Evolutionary conservation across 2,329 filamentous ascomycete species (phyloP).

Genomic region (Verticillium longisporum): DNA sequence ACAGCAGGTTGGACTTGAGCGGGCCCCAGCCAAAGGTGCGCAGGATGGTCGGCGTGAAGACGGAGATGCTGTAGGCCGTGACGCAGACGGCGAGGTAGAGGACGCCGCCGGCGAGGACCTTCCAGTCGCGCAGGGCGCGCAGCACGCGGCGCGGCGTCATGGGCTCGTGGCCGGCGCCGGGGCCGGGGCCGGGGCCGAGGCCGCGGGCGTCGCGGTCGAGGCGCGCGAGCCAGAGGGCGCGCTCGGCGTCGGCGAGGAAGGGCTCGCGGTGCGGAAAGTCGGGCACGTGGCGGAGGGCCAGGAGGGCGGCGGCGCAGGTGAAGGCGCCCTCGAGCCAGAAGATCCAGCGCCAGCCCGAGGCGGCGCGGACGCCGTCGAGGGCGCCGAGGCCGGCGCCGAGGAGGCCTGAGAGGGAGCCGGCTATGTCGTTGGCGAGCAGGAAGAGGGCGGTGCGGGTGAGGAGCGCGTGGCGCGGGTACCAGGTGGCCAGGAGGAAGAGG

Average conservation of each 20-base stretch:
- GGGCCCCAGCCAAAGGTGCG: slow-evolving; percentile 22
- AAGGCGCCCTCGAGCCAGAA: slow-evolving; percentile 14
- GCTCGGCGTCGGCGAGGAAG: slow-evolving; percentile 12
- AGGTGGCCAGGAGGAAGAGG: slow-evolving; percentile 24
- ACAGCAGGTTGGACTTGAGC: slow-evolving; percentile 22
- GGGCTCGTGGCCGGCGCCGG: slow-evolving; percentile 10
- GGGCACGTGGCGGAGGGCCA: slow-evolving; percentile 11
- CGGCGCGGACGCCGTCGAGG: slow-evolving; percentile 12
- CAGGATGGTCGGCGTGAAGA: slow-evolving; percentile 26
- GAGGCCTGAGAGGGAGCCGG: slow-evolving; percentile 15
- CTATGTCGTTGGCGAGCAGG: slow-evolving; percentile 17
- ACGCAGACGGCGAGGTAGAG: slow-evolving; percentile 19
- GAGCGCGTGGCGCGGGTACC: slow-evolving; percentile 24
- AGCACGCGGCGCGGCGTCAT: slow-evolving; percentile 32
- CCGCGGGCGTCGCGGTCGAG: slow-evolving; percentile 11
- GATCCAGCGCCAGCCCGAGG: slow-evolving; percentile 17
- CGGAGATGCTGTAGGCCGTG: slow-evolving; percentile 21
- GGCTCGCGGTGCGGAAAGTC: slow-evolving; percentile 11
- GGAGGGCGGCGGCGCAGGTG: not conserved
- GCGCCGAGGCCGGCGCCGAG: slow-evolving; percentile 15
- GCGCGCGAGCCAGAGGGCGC: slow-evolving; percentile 11
- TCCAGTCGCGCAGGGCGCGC: slow-evolving; percentile 46
- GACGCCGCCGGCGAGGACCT: slow-evolving; percentile 34
- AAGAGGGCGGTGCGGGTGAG: slow-evolving; percentile 17
- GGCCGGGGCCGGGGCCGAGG: too few relatives aligned